Evolutionary conservation across 768 basidiomycete genomes (phyloP), one percentile per base, ranked within the genome.

Genomic region (Lactarius trivialis): DNA sequence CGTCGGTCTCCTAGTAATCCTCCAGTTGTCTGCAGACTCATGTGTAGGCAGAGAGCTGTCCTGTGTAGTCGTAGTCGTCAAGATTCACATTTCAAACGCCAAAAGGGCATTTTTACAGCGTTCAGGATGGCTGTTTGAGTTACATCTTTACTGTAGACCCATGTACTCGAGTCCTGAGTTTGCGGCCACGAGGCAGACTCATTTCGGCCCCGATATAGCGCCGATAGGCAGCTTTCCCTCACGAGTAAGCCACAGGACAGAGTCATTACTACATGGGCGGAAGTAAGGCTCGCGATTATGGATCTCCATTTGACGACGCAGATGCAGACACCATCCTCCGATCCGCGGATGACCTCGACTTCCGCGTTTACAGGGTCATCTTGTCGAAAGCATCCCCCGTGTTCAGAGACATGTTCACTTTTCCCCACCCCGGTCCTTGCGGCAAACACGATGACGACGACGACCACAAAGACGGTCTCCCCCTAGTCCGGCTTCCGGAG

Each of bases 241-340:
- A 36, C 12, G 12, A 36, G 36, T 36, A 36, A 36, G 36, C 36
- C 12, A 4, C 12, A 36, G 30, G 30, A 6, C 30, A 30, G 30
- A 30, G 30, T 30, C 30, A 14, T 8, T n/a, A 41, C 39, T 41
- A 12, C 45, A 48, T 48, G 45, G 45, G 45, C 5, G 21, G 45
- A 21, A 32, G 30, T n/a, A 41, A 32, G 30, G 30, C 30, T 33
- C n/a, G 41, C 41, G 57, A 58, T 28, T 58, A 48, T 34, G 57
- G 57, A 21, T 24, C 57, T 26, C 63, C 63, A 15, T 64, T 60
- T 28, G 53, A 56, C 54, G 63, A 64, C 9, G 37, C 59, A 14
- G 63, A 64, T 50, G 63, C 58, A 30, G 67, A 69, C 55, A 39
- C 61, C 53, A 43, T 64, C 53, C 34, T 69, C 7, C 62, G 58